phyloP scores from a whole-genome alignment of 768 basidiomycete genomes.

The Lactifluus echinatus region DNA sequence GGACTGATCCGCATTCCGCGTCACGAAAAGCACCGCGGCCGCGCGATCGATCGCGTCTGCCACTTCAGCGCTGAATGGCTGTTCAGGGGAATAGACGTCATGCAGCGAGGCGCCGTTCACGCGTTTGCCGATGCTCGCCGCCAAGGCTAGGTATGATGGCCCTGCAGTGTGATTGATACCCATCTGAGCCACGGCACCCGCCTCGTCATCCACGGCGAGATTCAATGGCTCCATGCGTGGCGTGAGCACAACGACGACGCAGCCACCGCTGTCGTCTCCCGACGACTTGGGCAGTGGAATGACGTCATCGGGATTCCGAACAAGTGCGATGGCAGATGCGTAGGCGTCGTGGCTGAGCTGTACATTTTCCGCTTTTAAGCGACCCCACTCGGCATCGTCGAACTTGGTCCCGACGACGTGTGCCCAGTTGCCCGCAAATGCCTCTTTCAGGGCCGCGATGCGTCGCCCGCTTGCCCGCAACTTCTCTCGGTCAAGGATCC shows the following conservation, averaged over 20 bases:
- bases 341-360: conserved; percentile 43
- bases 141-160: conserved; percentile 45
- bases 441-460: conserved; percentile 41
- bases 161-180: conserved; percentile 46
- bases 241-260: conserved; percentile 37
- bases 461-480: conserved; percentile 37
- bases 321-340: conserved; percentile 35
- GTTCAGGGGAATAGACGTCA: conserved; percentile 34
- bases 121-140: conserved; percentile 30
- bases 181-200: conserved; percentile 37
- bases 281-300: conserved; percentile 29
- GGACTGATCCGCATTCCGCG: conserved; percentile 50
- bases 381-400: conserved; percentile 26
- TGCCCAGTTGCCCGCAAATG: conserved; percentile 42
- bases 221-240: conserved; percentile 52
- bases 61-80: conserved; percentile 8
- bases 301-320: conserved; percentile 33
- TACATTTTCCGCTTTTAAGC: conserved; percentile 33
- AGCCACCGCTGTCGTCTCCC: too few relatives aligned
- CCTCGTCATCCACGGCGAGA: conserved; percentile 53
- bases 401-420: conserved; percentile 26
- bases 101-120: conserved; percentile 31
- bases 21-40: conserved; percentile 40
- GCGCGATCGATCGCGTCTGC: conserved; percentile 18
- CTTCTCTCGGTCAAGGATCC: conserved; percentile 32